Percentiles rank a stretch among this genome's conserved stretches.
Conservation (phyloP, 345 rosid species). For the Rhodamnia argentea region DNA sequence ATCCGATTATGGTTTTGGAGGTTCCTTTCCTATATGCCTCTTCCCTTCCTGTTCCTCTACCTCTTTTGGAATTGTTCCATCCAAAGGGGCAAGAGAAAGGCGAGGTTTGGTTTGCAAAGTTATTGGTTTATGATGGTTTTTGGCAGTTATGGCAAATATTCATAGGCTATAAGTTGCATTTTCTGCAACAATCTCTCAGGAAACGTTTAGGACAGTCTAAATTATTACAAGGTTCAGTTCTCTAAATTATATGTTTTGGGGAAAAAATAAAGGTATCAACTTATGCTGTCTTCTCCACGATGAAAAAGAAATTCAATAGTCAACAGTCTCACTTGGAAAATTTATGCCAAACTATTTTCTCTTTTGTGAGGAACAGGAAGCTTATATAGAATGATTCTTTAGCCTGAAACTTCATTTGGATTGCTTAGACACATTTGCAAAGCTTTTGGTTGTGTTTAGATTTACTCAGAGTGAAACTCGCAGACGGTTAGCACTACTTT, state of each 20-base stretch:
- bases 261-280: not conserved
- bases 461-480: not conserved
- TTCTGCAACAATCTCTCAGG: not conserved
- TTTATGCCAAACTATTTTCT: not conserved
- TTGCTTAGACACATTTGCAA: not conserved
- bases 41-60: not conserved
- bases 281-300: not conserved
- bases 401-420: not conserved
- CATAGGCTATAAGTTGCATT: not conserved
- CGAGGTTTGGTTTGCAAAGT: too few relatives aligned
- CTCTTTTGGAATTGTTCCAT: not conserved
- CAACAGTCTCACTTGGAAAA: not conserved
- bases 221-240: not conserved
- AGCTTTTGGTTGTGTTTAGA: not conserved
- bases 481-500: not conserved
- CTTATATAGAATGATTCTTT: not conserved
- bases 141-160: not conserved
- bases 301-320: not conserved
- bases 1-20: not conserved
- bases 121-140: not conserved
- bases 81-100: not conserved
- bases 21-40: not conserved
- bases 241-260: rapidly evolving
- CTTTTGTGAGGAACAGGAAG: not conserved
- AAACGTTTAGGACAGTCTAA: not conserved